Evolutionary conservation across 495 filamentous ascomycete species (phyloP).

Genomic region (Annulohypoxylon bovei): DNA sequence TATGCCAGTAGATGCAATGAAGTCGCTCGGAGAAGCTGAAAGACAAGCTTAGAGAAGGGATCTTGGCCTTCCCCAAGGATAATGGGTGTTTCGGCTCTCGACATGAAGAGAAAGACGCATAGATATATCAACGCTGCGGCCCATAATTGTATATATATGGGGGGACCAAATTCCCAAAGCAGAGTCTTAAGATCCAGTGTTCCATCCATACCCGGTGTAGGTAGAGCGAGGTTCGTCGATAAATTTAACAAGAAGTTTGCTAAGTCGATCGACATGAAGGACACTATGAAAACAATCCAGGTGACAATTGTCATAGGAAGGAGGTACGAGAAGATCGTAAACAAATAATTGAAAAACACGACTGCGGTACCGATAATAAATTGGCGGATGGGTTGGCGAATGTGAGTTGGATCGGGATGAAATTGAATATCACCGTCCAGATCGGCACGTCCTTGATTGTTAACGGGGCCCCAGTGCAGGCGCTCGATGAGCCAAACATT

Average conservation of each 20-base stretch:
- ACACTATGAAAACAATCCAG: neutral
- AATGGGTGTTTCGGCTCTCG: slow-evolving; percentile 24
- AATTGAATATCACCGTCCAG: slow-evolving; percentile 4
- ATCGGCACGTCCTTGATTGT: slow-evolving; percentile 4
- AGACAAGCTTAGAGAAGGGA: slow-evolving; percentile 15
- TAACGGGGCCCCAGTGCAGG: slow-evolving; percentile 24
- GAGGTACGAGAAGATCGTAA: neutral
- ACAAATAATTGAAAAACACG: slow-evolving; percentile 13
- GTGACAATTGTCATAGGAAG: neutral
- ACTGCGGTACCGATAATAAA: neutral
- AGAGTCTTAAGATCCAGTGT: neutral
- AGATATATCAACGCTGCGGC: slow-evolving; percentile 31
- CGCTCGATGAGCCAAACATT: slow-evolving; percentile 7
- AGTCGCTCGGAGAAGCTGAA: slow-evolving; percentile 38
- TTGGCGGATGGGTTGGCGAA: slow-evolving; percentile 4
- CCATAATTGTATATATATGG: slow-evolving; percentile 25
- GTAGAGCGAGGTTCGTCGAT: slow-evolving; percentile 2
- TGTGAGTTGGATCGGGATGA: slow-evolving; percentile 3
- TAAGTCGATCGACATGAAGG: neutral
- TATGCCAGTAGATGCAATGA: slow-evolving; percentile 40
- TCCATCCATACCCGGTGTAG: slow-evolving; percentile 12
- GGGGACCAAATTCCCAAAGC: slow-evolving; percentile 30
- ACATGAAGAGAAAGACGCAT: slow-evolving; percentile 31
- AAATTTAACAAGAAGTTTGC: slow-evolving; percentile 4
- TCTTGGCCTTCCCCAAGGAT: slow-evolving; percentile 9